Evolutionary conservation across 495 filamentous ascomycete genomes (phyloP).

Genomic region (Aspergillus avenaceus): DNA sequence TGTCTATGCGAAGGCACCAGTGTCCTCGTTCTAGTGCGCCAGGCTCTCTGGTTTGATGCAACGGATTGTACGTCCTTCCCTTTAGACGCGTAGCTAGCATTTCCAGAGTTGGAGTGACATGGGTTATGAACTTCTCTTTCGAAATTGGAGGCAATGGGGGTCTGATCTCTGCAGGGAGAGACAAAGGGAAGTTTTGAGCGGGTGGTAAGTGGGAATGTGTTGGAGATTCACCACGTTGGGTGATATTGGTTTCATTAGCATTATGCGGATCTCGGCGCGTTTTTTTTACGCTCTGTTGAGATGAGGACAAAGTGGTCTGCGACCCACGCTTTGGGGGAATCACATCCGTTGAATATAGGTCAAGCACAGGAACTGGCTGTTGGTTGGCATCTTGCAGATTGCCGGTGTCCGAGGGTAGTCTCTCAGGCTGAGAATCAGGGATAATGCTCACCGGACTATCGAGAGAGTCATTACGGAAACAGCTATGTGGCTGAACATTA

Average conservation of each 20-base stretch:
- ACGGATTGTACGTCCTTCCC: conserved; percentile 46
- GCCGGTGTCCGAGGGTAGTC: not conserved
- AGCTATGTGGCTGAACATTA: not conserved
- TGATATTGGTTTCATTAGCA: not conserved
- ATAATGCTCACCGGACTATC: conserved; percentile 44
- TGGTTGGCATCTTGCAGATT: conserved; percentile 8
- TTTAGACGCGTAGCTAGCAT: conserved; percentile 50
- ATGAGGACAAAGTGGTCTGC: conserved; percentile 16
- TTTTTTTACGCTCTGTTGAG: not conserved
- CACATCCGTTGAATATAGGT: not conserved
- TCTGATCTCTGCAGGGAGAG: conserved; percentile 33
- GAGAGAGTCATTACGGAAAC: conserved; percentile 28
- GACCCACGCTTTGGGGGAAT: conserved; percentile 23
- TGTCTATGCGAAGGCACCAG: conserved; percentile 55
- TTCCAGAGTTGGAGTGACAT: conserved; percentile 53
- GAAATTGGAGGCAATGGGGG: conserved; percentile 43
- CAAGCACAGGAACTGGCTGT: not conserved
- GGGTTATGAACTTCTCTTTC: conserved; percentile 34
- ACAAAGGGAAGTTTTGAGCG: conserved; percentile 17
- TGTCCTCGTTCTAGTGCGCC: conserved; percentile 61
- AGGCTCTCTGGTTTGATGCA: conserved; percentile 44
- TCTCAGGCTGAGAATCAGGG: conserved; percentile 39
- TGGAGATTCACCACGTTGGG: not conserved
- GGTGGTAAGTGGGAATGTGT: not conserved
- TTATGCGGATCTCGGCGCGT: not conserved